phyloP scores from a whole-genome alignment of 2,329 filamentous ascomycete species.

The Canariomyces notabilis region DNA sequence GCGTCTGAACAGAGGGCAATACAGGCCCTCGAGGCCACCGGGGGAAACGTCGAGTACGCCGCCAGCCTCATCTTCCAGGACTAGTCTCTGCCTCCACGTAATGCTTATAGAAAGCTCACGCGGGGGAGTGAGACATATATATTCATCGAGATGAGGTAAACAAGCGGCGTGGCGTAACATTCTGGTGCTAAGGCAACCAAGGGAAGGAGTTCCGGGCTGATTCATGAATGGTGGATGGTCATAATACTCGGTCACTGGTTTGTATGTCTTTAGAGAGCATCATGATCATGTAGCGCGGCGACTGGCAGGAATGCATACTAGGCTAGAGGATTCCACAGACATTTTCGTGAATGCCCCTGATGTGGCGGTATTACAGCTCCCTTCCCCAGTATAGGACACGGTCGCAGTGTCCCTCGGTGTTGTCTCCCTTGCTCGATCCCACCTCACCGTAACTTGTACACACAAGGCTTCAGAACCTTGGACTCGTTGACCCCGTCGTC shows the following conservation, averaged over 20 bases:
- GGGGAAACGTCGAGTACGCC: constrained; percentile 84
- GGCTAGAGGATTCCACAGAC: constrained; percentile 6
- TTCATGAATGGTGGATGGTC: constrained; percentile 3
- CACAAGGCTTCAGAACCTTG: constrained; percentile 79
- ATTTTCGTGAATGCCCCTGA: not conserved
- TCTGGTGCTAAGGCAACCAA: too few relatives aligned
- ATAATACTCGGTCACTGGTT: not conserved
- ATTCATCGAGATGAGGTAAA: not conserved
- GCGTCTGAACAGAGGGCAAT: constrained; percentile 72
- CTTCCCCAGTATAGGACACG: too few relatives aligned
- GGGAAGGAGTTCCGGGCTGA: too few relatives aligned
- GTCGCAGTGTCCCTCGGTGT: too few relatives aligned
- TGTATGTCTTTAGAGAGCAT: constrained; percentile 2
- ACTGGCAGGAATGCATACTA: not conserved
- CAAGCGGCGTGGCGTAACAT: not conserved
- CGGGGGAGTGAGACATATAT: not conserved
- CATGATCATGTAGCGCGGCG: not conserved
- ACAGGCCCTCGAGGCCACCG: constrained; percentile 73
- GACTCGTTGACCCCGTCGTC: constrained; percentile 59
- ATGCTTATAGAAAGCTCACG: too few relatives aligned
- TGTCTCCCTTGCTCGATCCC: not conserved
- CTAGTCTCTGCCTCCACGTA: constrained; percentile 27
- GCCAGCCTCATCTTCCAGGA: constrained; percentile 68
- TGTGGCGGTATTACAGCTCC: not conserved
- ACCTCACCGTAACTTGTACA: constrained; percentile 73